Percentiles rank a stretch among this genome's conserved stretches.
Evolutionary conservation across 306 rosid genomes (phyloP).

Genomic region (Echinosophora koreensis): DNA sequence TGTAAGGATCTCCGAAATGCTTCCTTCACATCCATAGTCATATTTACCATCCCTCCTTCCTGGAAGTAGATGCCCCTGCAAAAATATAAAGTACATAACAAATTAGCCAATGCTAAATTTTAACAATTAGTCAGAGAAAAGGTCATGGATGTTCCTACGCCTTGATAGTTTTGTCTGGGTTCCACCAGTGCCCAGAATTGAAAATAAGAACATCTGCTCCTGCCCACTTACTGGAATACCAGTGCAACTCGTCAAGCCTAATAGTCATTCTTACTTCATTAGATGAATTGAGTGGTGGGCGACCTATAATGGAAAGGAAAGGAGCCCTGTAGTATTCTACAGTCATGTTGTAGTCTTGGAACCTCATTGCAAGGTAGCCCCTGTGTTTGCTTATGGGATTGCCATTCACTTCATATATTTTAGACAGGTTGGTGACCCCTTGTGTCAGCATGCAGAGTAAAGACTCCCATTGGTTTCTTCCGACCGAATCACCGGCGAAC

Average conservation of each 20-base stretch:
- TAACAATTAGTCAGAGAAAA: background rate
- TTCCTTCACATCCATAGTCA: slow-evolving; percentile 70
- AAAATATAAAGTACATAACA: slow-evolving; percentile 1
- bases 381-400: slow-evolving; percentile 85
- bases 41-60: slow-evolving; percentile 67
- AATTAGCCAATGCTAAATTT: background rate
- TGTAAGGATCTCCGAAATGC: slow-evolving; percentile 76
- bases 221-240: slow-evolving; percentile 70
- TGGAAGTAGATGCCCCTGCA: slow-evolving; percentile 82
- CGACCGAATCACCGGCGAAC: slow-evolving; percentile 89
- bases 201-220: slow-evolving; percentile 77
- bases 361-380: slow-evolving; percentile 70
- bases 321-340: slow-evolving; percentile 89
- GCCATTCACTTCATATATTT: slow-evolving; percentile 79
- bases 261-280: slow-evolving; percentile 46
- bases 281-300: slow-evolving; percentile 65
- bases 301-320: slow-evolving; percentile 65
- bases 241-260: slow-evolving; percentile 70
- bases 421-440: slow-evolving; percentile 68
- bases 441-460: slow-evolving; percentile 79
- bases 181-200: slow-evolving; percentile 95
- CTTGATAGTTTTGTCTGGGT: slow-evolving; percentile 66
- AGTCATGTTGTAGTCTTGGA: slow-evolving; percentile 75
- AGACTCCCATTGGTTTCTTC: slow-evolving; percentile 97
- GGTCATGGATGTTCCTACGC: slow-evolving; percentile 45